Conservation (phyloP, 75 land plant species). For the Larix kaempferi region DNA sequence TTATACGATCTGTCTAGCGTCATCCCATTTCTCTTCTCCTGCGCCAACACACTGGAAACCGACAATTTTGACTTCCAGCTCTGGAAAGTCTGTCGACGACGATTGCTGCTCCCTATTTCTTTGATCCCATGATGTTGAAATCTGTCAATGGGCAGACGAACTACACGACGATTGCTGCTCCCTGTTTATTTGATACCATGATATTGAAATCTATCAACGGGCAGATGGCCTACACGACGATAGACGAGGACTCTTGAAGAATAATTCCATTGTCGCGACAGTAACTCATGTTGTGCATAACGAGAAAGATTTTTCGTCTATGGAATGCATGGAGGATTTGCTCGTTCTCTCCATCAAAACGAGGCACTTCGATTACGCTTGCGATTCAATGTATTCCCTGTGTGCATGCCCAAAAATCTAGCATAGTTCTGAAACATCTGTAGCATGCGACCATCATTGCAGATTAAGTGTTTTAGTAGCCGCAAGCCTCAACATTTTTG, state of each 20-base stretch:
- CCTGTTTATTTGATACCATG: too few species aligned
- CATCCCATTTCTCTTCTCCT: constrained; percentile 83
- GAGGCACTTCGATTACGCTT: constrained; percentile 30
- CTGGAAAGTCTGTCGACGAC: constrained; percentile 83
- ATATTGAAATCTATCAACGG: too few species aligned
- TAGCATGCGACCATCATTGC: too few species aligned
- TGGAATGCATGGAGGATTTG: constrained; percentile 74
- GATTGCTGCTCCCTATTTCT: constrained; percentile 67
- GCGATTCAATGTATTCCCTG: too few species aligned
- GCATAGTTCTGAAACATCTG: too few species aligned
- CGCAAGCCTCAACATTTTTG: too few species aligned
- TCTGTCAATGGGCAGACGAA: constrained; percentile 86
- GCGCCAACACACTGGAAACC: constrained; percentile 65
- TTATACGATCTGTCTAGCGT: constrained; percentile 80
- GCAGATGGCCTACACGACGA: constrained; percentile 64
- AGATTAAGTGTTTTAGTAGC: too few species aligned
- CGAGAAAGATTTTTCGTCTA: constrained; percentile 70
- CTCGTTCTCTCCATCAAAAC: constrained; percentile 83
- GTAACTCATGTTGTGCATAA: constrained; percentile 92
- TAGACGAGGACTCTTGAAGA: constrained; percentile 92
- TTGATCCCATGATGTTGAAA: constrained; percentile 41
- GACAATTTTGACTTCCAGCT: constrained; percentile 78
- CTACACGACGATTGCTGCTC: too few species aligned
- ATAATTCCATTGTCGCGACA: constrained; percentile 90
- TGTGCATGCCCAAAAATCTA: too few species aligned